phyloP scores from a whole-genome alignment of 2,329 filamentous ascomycete genomes.

The Penicillium olsonii region DNA sequence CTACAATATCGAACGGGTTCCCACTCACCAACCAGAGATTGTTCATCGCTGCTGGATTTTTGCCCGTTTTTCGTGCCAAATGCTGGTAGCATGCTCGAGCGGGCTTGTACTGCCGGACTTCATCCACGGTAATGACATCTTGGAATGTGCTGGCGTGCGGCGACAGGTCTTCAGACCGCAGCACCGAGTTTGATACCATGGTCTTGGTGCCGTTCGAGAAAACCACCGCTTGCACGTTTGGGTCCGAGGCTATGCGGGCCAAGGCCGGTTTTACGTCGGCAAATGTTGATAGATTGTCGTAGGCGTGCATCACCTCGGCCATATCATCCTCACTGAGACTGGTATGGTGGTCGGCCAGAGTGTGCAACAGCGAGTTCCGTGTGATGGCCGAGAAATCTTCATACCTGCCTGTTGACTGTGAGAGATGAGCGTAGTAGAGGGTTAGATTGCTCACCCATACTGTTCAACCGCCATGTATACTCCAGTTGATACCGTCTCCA shows the following conservation, averaged over 20 bases:
- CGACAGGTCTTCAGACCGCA: slow-evolving; percentile 57
- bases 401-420: slow-evolving; percentile 54
- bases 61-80: slow-evolving; percentile 55
- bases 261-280: slow-evolving; percentile 63
- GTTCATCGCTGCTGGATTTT: slow-evolving; percentile 43
- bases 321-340: slow-evolving; percentile 49
- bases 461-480: slow-evolving; percentile 74
- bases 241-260: slow-evolving; percentile 44
- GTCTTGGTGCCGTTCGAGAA: slow-evolving; percentile 69
- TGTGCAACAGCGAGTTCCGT: slow-evolving; percentile 62
- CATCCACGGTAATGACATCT: slow-evolving; percentile 63
- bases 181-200: slow-evolving; percentile 65
- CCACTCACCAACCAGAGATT: slow-evolving; percentile 69
- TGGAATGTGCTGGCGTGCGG: slow-evolving; percentile 53
- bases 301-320: slow-evolving; percentile 60
- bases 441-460: slow-evolving; percentile 62
- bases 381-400: slow-evolving; percentile 66
- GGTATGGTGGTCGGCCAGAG: slow-evolving; percentile 59
- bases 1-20: slow-evolving; percentile 73
- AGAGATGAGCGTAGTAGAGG: not conserved
- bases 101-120: slow-evolving; percentile 65
- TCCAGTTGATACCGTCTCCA: slow-evolving; percentile 74
- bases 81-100: slow-evolving; percentile 62
- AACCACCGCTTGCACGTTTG: slow-evolving; percentile 56
- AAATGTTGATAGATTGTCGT: slow-evolving; percentile 66